Base-by-base conservation (phyloP, 1,139 yeast species). In the Geotrichum citri-aurantii region DNA sequence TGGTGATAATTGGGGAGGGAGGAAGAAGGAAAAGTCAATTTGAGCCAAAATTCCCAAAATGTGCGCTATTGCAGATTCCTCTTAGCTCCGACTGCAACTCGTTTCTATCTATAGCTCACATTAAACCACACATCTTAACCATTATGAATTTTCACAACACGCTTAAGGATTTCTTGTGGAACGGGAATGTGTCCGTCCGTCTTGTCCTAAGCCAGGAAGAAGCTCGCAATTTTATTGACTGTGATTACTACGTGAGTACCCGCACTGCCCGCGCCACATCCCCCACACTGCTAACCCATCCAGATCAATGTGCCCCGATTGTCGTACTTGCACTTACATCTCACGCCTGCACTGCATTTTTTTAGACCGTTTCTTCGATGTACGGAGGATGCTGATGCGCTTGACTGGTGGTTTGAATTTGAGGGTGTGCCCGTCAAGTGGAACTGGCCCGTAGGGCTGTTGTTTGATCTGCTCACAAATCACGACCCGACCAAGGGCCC, bases 401-500 rank as follows among this genome's bases (percentile, higher is more conserved):
- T 66, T 0, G 67, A 67, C 2, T 77, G 84, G 79, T 90, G 96
- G 96, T 76, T 90, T 55, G 90, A 83, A 64, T 81, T 76, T 66
- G 84, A 84, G 33, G 80, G 75, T 4, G 82, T 77, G 0, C 90
- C 95, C 0, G 61, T 91, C 29, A 79, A 81, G 52, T 91, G 97
- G 96, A 84, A 87, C 65, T 74, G 84, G 65, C 97, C 97, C 0
- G 73, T 86, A 5, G 97, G 97, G 0, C 75, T 87, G 3, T 72
- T 86, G 3, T 82, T 79, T 66, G 97, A 90, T 65, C 70, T 78
- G 24, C 70, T 80, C 58, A 74, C 76, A 23, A 76, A 75, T 0
- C 60, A 69, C 23, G 75, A 75, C 55, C 80, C 78, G 6, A 55
- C 63, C 26, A 60, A 60, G 44, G 63, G 58, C 6, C 47, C 56